Conservation (phyloP, 2,329 filamentous ascomycete genomes). For the Lachnum nothofagi region DNA sequence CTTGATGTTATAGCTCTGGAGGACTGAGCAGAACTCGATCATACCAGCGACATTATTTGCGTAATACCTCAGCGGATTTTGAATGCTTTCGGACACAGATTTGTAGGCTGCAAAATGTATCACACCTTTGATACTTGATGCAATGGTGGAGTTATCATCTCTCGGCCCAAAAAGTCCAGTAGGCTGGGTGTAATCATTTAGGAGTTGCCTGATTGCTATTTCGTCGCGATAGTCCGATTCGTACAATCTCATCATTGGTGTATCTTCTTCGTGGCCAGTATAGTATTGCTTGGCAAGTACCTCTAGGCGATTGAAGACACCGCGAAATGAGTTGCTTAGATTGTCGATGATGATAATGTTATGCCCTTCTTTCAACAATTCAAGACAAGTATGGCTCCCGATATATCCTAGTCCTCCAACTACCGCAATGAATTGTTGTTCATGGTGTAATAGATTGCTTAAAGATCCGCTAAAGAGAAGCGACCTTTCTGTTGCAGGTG, state of each 20-base stretch:
- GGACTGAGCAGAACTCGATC: constrained; percentile 50
- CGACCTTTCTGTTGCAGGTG: not conserved
- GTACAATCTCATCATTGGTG: constrained; percentile 24
- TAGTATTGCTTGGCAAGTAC: constrained; percentile 20
- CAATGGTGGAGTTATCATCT: constrained; percentile 1
- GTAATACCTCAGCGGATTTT: constrained; percentile 57
- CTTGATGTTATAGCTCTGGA: constrained; percentile 55
- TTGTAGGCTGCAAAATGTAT: constrained; percentile 66
- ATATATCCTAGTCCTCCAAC: constrained; percentile 45
- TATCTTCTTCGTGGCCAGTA: constrained; percentile 5
- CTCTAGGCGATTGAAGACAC: constrained; percentile 21
- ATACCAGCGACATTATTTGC: constrained; percentile 61
- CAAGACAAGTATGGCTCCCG: constrained; percentile 45
- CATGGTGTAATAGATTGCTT: not conserved
- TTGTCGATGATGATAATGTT: constrained; percentile 40
- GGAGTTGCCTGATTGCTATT: constrained; percentile 17
- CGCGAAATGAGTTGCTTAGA: constrained; percentile 34
- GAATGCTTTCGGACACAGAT: constrained; percentile 58
- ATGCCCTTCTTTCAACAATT: constrained; percentile 44
- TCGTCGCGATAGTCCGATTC: constrained; percentile 29
- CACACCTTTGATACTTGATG: constrained; percentile 52
- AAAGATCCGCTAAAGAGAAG: not conserved
- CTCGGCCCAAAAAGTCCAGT: constrained; percentile 33
- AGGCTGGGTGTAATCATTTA: constrained; percentile 27
- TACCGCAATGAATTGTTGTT: constrained; percentile 26